Percentiles rank a stretch among this genome's conserved stretches.
Conservation (phyloP, 2,329 filamentous ascomycete species). For the Coniochaeta sp. region DNA sequence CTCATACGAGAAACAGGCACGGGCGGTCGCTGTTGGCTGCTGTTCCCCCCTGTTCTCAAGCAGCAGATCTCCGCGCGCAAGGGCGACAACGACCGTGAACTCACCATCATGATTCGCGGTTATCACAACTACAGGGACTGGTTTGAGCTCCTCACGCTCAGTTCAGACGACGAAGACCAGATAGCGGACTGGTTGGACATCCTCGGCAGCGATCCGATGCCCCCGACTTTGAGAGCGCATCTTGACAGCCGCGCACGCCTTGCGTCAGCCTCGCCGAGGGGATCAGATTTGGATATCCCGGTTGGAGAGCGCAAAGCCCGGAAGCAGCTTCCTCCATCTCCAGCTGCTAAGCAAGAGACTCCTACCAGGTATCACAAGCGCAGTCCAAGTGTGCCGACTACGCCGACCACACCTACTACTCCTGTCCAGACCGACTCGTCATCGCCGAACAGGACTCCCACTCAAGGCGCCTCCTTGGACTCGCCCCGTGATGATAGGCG, state of each 20-base stretch:
- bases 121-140: slow-evolving; percentile 59
- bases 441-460: slow-evolving; percentile 31
- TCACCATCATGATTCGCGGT: slow-evolving; percentile 84
- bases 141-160: slow-evolving; percentile 77
- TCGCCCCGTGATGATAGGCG: slow-evolving; percentile 7
- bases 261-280: slow-evolving; percentile 9
- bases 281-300: slow-evolving; percentile 23
- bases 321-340: slow-evolving; percentile 11
- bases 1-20: slow-evolving; percentile 85
- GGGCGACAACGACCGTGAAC: slow-evolving; percentile 61
- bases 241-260: slow-evolving; percentile 12
- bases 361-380: slow-evolving; percentile 27
- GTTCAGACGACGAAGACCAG: slow-evolving; percentile 68
- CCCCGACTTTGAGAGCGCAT: slow-evolving; percentile 27
- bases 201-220: slow-evolving; percentile 48
- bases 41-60: slow-evolving; percentile 79
- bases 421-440: slow-evolving; percentile 11
- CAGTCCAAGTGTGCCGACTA: slow-evolving; percentile 20
- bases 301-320: slow-evolving; percentile 28
- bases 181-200: slow-evolving; percentile 83
- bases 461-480: slow-evolving; percentile 22
- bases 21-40: slow-evolving; percentile 65
- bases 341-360: slow-evolving; percentile 20
- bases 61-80: slow-evolving; percentile 70
- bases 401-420: slow-evolving; percentile 16